These are phyloP conservation scores for Xylariales sp. DNA, from an alignment of 2,329 filamentous ascomycete species.

Conservation along the genomic window DNA sequence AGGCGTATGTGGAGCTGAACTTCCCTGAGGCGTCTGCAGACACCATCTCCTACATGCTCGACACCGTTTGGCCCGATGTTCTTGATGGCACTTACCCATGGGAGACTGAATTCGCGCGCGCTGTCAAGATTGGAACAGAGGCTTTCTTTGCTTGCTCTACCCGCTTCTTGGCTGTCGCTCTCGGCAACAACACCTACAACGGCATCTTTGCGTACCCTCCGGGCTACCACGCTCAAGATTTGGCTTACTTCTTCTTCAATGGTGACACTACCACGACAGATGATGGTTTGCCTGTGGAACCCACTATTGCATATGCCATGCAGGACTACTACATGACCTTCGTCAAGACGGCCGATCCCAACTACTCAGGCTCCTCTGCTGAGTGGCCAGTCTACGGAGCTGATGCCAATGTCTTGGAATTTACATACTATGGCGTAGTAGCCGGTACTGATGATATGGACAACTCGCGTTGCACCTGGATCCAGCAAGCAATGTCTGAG, in stretches of 20 bases:
- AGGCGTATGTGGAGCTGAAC: slow-evolving; percentile 9
- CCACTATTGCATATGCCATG: slow-evolving; percentile 23
- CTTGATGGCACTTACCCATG: slow-evolving; percentile 39
- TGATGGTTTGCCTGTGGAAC: slow-evolving; percentile 20
- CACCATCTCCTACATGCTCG: slow-evolving; percentile 33
- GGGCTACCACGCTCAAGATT: slow-evolving; percentile 47
- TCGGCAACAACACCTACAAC: slow-evolving; percentile 39
- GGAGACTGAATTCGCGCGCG: slow-evolving; percentile 36
- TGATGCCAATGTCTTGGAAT: slow-evolving; percentile 12
- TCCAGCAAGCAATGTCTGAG: slow-evolving; percentile 23
- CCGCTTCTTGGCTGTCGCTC: slow-evolving; percentile 42
- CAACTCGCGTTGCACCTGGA: slow-evolving; percentile 27
- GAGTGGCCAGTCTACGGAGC: slow-evolving; percentile 20
- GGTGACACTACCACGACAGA: slow-evolving; percentile 16
- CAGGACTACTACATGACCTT: slow-evolving; percentile 33
- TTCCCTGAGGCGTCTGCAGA: slow-evolving; percentile 14
- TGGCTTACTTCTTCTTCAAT: slow-evolving; percentile 49
- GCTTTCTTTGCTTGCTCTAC: slow-evolving; percentile 46
- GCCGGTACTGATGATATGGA: slow-evolving; percentile 17
- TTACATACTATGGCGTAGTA: slow-evolving; percentile 11
- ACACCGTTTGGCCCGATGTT: slow-evolving; percentile 43
- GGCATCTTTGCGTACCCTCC: slow-evolving; percentile 51
- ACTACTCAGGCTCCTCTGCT: slow-evolving; percentile 10
- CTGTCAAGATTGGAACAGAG: slow-evolving; percentile 36
- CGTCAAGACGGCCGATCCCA: slow-evolving; percentile 23